phyloP scores from a whole-genome alignment of 2,329 filamentous ascomycete genomes.

The Sphaerulina populicola region DNA sequence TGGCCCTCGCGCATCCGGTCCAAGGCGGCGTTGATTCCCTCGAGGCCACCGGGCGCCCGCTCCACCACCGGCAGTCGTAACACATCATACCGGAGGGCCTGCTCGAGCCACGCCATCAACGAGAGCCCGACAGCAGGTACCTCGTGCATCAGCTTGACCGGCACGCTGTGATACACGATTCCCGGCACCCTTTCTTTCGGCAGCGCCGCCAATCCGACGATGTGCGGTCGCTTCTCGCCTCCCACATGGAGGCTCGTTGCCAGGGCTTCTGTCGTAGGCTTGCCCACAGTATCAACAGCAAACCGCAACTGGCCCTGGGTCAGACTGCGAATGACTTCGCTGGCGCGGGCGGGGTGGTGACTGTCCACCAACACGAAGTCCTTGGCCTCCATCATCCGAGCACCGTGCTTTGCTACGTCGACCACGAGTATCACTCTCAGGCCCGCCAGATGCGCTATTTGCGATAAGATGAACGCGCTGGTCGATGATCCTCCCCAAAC shows the following conservation, averaged over 20 bases:
- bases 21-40: constrained; percentile 16
- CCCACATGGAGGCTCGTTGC: constrained; percentile 9
- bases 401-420: constrained; percentile 19
- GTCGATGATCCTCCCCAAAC: constrained; percentile 40
- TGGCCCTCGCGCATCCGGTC: constrained; percentile 16
- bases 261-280: constrained; percentile 13
- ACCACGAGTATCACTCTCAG: constrained; percentile 47
- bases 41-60: constrained; percentile 12
- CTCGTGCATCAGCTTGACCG: constrained; percentile 66
- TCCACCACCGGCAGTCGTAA: constrained; percentile 13
- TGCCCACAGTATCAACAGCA: constrained; percentile 20
- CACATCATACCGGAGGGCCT: constrained; percentile 8
- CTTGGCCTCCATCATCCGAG: constrained; percentile 14
- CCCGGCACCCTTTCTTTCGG: constrained; percentile 48
- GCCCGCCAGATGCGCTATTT: constrained; percentile 33
- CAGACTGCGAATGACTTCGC: constrained; percentile 14
- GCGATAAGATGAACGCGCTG: constrained; percentile 38
- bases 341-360: constrained; percentile 13
- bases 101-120: constrained; percentile 17
- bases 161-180: constrained; percentile 54
- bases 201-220: constrained; percentile 58
- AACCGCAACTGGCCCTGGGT: constrained; percentile 12
- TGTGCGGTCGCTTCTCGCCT: constrained; percentile 33
- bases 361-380: constrained; percentile 17
- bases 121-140: constrained; percentile 13